Evolutionary conservation across 2,329 filamentous ascomycete species (phyloP), one percentile per base, ranked within the genome.

Genomic region (Paraphaeosphaeria minitans): DNA sequence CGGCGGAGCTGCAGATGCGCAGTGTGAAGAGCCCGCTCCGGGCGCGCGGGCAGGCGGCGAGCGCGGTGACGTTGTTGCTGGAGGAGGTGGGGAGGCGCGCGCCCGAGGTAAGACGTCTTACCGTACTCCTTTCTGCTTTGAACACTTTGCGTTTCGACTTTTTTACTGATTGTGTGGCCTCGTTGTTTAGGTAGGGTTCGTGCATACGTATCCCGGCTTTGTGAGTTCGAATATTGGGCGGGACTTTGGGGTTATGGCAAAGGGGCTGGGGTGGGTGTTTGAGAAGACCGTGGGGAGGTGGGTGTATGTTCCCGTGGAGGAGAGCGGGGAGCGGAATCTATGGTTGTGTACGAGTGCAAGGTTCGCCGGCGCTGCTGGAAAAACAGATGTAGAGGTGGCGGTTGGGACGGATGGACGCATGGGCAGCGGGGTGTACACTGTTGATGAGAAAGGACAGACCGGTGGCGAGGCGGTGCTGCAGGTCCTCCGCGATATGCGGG

Each of bases 271-370:
- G 14, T 53, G 41, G 0, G 24, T 65, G 7, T 54, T 55, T 14
- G 43, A 46, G 19, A 31, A 33, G 19, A 10, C 71, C 1, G 12
- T 71, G 2, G 62, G 60, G 3, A 60, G 61, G 29, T 58, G 70
- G 14, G 41, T 73, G 9, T 58, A 58, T 37, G 66, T 72, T n/a
- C 61, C 64, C 3, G 22, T 62, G 0, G 63, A 59, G 1, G 76
- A 78, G 55, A 66, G 60, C 37, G 77, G 76, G 19, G 74, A 77
- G 59, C 61, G 76, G 6, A 74, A 78, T 61, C 41, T 77, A 24
- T 78, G 69, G 55, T 52, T 75, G 2, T 68, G 66, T 4, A 79
- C 76, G 6, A 77, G 75, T 59, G 72, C 69, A 7, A 65, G 61
- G 41, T 78, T 69, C 60, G 63, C 63, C 12, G 63, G 63, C 7